Evolutionary conservation across 495 filamentous ascomycete species (phyloP).

Genomic region (Bombardia bombarda): DNA sequence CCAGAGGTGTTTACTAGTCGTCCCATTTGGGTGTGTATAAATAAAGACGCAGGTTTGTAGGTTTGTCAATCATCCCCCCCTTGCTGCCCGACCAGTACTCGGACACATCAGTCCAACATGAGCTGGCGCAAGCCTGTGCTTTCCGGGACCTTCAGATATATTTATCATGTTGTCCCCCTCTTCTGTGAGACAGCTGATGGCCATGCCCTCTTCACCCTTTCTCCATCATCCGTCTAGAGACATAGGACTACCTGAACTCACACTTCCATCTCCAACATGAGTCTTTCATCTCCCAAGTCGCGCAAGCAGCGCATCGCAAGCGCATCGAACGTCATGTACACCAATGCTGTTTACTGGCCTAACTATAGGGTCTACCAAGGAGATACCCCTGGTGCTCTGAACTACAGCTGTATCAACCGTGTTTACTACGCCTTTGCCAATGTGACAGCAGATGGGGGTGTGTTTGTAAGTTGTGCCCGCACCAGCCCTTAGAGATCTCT

Average conservation of each 20-base stretch:
- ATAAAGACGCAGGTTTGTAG: conserved; percentile 14
- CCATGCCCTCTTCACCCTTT: conserved; percentile 7
- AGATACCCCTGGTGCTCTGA: conserved; percentile 69
- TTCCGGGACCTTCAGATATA: conserved; percentile 7
- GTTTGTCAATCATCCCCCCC: conserved; percentile 7
- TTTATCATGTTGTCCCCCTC: conserved; percentile 3
- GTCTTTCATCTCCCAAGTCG: conserved; percentile 16
- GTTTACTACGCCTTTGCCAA: conserved; percentile 89
- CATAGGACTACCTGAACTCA: background rate
- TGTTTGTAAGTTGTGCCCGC: conserved; percentile 68
- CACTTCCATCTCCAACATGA: conserved; percentile 9
- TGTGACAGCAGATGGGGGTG: conserved; percentile 68
- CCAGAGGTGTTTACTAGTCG: conserved; percentile 12
- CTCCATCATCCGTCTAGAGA: too few species aligned
- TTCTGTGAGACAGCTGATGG: conserved; percentile 8
- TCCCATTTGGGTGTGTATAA: conserved; percentile 8
- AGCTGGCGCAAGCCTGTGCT: conserved; percentile 16
- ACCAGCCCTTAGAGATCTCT: too few species aligned
- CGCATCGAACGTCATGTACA: conserved; percentile 42
- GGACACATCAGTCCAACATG: conserved; percentile 21
- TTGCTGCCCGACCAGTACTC: conserved; percentile 30
- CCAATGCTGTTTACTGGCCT: conserved; percentile 85
- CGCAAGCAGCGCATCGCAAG: conserved; percentile 33
- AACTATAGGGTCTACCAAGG: conserved; percentile 75
- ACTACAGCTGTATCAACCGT: conserved; percentile 56